Conservation (phyloP, 2,329 filamentous ascomycete genomes). For the Penicillium sp. region DNA sequence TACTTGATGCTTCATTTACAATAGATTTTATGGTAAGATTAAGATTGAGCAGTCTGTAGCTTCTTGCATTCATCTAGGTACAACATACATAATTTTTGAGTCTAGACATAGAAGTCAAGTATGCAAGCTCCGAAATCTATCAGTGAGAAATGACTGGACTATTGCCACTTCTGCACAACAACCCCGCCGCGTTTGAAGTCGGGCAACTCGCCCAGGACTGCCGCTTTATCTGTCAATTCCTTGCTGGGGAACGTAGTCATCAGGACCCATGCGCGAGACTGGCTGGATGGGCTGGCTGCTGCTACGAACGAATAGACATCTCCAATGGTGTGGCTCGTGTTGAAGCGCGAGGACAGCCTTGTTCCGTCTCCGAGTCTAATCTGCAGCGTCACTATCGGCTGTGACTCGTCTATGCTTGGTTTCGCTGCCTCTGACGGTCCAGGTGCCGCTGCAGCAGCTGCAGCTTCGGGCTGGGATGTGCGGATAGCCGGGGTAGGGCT, state of each 20-base stretch:
- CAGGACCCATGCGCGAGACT: slow-evolving; percentile 52
- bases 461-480: slow-evolving; percentile 30
- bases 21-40: too few species aligned
- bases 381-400: slow-evolving; percentile 57
- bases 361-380: slow-evolving; percentile 62
- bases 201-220: slow-evolving; percentile 42
- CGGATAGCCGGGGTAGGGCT: slow-evolving; percentile 58
- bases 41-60: background rate
- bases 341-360: slow-evolving; percentile 59
- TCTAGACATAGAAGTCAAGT: background rate
- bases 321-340: slow-evolving; percentile 61
- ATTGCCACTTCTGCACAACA: slow-evolving; percentile 49
- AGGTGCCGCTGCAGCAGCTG: slow-evolving; percentile 21
- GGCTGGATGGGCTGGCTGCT: slow-evolving; percentile 48
- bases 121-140: background rate
- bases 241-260: slow-evolving; percentile 65
- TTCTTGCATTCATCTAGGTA: slow-evolving; percentile 1
- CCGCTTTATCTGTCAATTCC: slow-evolving; percentile 55
- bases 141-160: background rate
- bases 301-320: slow-evolving; percentile 62
- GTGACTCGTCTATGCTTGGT: slow-evolving; percentile 53
- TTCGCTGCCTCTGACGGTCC: slow-evolving; percentile 26
- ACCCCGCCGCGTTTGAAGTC: slow-evolving; percentile 51
- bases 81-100: background rate
- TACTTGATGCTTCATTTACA: too few species aligned